Base-by-base conservation (phyloP, 805 yeast species). In the Yueomyces sp. region DNA sequence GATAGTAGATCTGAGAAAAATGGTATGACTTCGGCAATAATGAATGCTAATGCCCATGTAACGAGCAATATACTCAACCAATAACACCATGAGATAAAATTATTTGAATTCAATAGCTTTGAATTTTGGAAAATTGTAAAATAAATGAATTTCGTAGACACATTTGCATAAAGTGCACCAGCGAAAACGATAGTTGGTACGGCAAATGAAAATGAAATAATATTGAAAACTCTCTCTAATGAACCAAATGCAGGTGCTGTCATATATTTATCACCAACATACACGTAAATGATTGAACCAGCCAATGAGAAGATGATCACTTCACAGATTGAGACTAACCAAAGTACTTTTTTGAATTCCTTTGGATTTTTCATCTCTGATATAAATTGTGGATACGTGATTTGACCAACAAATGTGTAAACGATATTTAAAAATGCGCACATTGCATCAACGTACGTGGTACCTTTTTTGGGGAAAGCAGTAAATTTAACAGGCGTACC, bases 11-110 rank as follows among this genome's bases (percentile, higher is more conserved):
- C 81, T 29, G 74, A 67, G 58, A 76, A 76, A 56, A 76, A 76
- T n/a, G 82, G 82, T 51, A 76, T 75, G 31, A 73, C 81, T 54
- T 76, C 79, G 2, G 80, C 81, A 51, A 76, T 64, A n/a, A 76
- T 58, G 47, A 74, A 77, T 0, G 80, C 79, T 4, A 69, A 30
- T 11, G 69, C 53, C 81, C 81, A 76, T 27, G 72, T 62, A 1
- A 50, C 44, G 8, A 62, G 52, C 46, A 73, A 66, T 41, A 76
- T 51, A 0, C 58, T 67, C 4, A 62, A 52, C 82, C 82, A 76
- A 9, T 66, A 62, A 2, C 52, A 40, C 81, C 82, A 77, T 4
- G 81, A 80, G 28, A 58, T 49, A 28, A 58, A 47, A 1, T 81
- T 74, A 53, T 76, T 77, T 7, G 61, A 58, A 41, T 61, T 63